Evolutionary conservation across 2,329 filamentous ascomycete genomes (phyloP), one percentile per base, ranked within the genome.

Genomic region (Orbilia quercus): DNA sequence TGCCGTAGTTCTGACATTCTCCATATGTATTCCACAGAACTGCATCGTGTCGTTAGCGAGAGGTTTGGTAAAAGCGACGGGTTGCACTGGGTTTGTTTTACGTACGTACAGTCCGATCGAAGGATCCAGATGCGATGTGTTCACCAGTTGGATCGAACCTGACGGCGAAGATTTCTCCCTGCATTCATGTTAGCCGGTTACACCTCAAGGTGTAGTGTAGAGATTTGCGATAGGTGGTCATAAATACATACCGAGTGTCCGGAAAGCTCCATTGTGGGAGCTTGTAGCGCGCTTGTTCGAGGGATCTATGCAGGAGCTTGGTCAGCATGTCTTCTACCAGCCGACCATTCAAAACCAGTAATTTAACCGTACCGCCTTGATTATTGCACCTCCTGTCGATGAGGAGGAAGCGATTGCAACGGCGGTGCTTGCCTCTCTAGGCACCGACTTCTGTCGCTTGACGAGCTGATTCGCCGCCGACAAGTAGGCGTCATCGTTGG

Each of bases 1-100:
- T 83, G 72, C 94, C 93, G 79, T 97, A 97, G 82, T 99, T 99
- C 79, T 96, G 91, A 82, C 94, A 97, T 77, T 92, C 87, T 78
- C 92, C 94, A 74, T 94, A 92, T 1, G 93, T 96, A 78, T 90
- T 88, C 95, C 95, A 99, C 28, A 99, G 86, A 82, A 98, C 91
- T 96, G 72, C 2, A 14, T 22, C 12, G 36, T 42, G n/a, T 1
- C 22, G 51, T 72, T 34, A 63, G 54, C 50, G 57, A 51, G 22
- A 28, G 4, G 14, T 48, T 14, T 20, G 25, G 38, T 31, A 40
- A 7, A 22, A n/a, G n/a, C n/a, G 47, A 20, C 28, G 18, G 14
- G 7, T 47, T 23, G 47, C 23, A 31, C 7, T 20, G 34, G 51
- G 5, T 20, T 9, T 45, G 5, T 9, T 51, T 4, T 22, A 82